A percentile compares a stretch with the other conserved stretches of the same genome.
phyloP scores from a whole-genome alignment of 139 green algal genomes.

The Gonium pectorale region DNA sequence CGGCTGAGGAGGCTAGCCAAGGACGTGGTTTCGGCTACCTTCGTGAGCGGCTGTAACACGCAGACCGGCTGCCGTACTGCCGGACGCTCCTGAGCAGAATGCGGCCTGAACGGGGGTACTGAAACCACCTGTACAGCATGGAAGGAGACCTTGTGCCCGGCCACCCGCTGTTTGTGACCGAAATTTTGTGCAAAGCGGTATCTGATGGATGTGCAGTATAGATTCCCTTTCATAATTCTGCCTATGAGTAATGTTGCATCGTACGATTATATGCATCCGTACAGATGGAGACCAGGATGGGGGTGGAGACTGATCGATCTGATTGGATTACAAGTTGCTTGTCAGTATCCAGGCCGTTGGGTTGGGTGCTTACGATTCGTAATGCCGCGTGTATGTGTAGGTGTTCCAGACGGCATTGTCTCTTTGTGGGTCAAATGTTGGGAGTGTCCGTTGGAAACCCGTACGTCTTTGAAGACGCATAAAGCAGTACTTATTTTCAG shows the following conservation, averaged over 20 bases:
- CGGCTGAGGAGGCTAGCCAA: not conserved
- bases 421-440: not conserved
- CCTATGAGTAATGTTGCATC: not conserved
- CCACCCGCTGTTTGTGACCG: not conserved
- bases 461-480: not conserved
- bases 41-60: not conserved
- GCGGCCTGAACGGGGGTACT: not conserved
- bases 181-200: not conserved
- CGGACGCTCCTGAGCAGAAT: not conserved
- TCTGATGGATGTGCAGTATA: not conserved
- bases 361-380: too few relatives aligned
- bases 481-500: not conserved
- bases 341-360: too few relatives aligned
- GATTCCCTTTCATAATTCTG: not conserved
- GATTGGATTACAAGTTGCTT: too few relatives aligned
- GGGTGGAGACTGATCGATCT: too few relatives aligned
- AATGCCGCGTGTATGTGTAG: not conserved
- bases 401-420: not conserved
- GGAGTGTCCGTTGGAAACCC: not conserved
- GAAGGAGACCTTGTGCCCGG: not conserved
- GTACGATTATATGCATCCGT: too few relatives aligned
- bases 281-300: too few relatives aligned
- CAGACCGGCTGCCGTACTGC: not conserved
- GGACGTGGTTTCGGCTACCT: too few relatives aligned
- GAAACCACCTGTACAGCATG: not conserved